A percentile compares a stretch with the other conserved stretches of the same genome.
Conservation (phyloP, 1,139 yeast species). For the Magnusiomyces magnusii region DNA sequence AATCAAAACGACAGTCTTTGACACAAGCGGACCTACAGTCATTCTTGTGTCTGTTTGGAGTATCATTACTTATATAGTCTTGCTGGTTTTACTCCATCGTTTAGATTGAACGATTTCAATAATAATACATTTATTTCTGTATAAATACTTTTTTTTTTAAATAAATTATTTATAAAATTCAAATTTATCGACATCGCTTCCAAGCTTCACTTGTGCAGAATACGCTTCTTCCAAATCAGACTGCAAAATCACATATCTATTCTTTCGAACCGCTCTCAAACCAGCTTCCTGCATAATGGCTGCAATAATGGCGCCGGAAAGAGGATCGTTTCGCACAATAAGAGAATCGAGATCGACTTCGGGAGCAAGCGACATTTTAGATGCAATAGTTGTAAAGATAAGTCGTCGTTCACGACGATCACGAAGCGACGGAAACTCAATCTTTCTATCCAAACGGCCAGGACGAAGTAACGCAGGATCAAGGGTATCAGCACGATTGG, state of each 20-base stretch:
- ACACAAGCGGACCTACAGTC: slow-evolving; percentile 30
- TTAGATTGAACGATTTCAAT: not conserved
- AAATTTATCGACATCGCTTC: slow-evolving; percentile 92
- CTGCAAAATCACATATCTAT: slow-evolving; percentile 92
- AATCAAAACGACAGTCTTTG: slow-evolving; percentile 17
- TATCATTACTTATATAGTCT: slow-evolving; percentile 25
- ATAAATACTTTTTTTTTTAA: no score
- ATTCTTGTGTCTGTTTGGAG: slow-evolving; percentile 26
- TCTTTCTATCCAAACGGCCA: slow-evolving; percentile 96
- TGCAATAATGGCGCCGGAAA: slow-evolving; percentile 96
- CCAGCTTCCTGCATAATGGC: slow-evolving; percentile 99
- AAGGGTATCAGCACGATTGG: slow-evolving; percentile 95
- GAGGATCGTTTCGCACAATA: slow-evolving; percentile 91
- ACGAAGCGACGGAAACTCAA: slow-evolving; percentile 90
- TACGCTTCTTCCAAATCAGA: slow-evolving; percentile 97
- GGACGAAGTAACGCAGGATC: slow-evolving; percentile 98
- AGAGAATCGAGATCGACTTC: slow-evolving; percentile 94
- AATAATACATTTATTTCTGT: no score
- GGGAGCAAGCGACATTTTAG: slow-evolving; percentile 96
- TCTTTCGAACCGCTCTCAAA: slow-evolving; percentile 93
- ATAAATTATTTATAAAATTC: slow-evolving; percentile 93
- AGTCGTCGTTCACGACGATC: slow-evolving; percentile 97
- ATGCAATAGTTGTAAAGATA: slow-evolving; percentile 93
- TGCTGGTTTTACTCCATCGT: slow-evolving; percentile 21
- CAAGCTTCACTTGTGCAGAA: slow-evolving; percentile 91